phyloP scores from a whole-genome alignment of 169 alveolate genomes.

The Fabrea salina region DNA sequence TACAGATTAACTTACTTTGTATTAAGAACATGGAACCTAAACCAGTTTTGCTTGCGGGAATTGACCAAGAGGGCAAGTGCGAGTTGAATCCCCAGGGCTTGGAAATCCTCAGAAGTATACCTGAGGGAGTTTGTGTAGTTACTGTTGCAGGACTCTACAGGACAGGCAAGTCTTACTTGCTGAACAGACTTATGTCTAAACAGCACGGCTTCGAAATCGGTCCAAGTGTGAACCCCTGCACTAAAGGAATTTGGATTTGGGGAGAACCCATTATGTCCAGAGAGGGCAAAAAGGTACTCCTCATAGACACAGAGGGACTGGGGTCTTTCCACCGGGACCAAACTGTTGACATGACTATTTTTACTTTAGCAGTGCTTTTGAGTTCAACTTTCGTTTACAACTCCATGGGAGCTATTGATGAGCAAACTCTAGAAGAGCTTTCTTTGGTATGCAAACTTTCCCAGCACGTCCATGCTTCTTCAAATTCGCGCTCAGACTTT shows the following conservation, averaged over 20 bases:
- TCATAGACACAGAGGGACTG: conserved; percentile 85
- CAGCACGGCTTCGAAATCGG: conserved; percentile 77
- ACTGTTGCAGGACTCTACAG: conserved; percentile 81
- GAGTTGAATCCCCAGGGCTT: conserved; percentile 25
- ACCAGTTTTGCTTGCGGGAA: conserved; percentile 31
- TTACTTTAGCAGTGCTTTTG: conserved; percentile 64
- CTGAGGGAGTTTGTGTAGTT: conserved; percentile 61
- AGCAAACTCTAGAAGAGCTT: conserved; percentile 64
- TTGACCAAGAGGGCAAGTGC: conserved; percentile 38
- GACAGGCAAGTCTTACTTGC: conserved; percentile 80
- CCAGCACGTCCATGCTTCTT: conserved; percentile 56
- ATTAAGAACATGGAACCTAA: background rate
- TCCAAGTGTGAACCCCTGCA: conserved; percentile 77
- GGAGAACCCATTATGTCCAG: conserved; percentile 51
- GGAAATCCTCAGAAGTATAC: conserved; percentile 24
- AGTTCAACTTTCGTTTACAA: conserved; percentile 74
- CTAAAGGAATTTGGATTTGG: conserved; percentile 85
- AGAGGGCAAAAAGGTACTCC: conserved; percentile 54
- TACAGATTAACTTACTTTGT: too few species aligned
- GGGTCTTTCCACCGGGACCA: conserved; percentile 74
- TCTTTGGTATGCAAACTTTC: conserved; percentile 70
- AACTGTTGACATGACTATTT: conserved; percentile 73
- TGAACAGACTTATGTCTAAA: conserved; percentile 72
- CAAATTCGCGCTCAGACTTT: conserved; percentile 49
- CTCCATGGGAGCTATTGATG: conserved; percentile 79